phyloP scores from a whole-genome alignment of 179 eudicot species.

The Pouteria campechiana region DNA sequence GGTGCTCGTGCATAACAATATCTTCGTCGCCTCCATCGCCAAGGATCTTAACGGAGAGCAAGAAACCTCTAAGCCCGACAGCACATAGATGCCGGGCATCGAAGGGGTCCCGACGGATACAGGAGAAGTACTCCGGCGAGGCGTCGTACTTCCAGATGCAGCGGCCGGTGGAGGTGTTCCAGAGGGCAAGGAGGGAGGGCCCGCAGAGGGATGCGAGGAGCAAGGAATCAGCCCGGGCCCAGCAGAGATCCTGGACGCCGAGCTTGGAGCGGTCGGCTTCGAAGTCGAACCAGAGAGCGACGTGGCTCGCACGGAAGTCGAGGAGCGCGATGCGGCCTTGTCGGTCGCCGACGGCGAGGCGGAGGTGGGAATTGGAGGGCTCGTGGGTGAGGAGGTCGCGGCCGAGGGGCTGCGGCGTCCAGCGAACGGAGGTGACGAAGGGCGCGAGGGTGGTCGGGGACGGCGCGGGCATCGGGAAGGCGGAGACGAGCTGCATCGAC shows the following conservation, averaged over 20 bases:
- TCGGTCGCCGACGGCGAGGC: slow-evolving; percentile 80
- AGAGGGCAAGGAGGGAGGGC: slow-evolving; percentile 54
- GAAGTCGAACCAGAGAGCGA: slow-evolving; percentile 13
- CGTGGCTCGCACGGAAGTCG: too few species aligned
- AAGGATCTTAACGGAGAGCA: slow-evolving; percentile 37
- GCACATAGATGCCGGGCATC: slow-evolving; percentile 57
- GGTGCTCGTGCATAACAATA: slow-evolving; percentile 41
- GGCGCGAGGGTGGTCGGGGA: slow-evolving; percentile 37
- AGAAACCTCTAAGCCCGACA: slow-evolving; percentile 64
- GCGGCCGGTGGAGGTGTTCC: slow-evolving; percentile 42
- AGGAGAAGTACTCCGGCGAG: slow-evolving; percentile 52
- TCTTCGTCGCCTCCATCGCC: slow-evolving; percentile 51
- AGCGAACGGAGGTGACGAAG: slow-evolving; percentile 70
- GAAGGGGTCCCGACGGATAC: slow-evolving; percentile 73
- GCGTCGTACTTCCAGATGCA: slow-evolving; percentile 85
- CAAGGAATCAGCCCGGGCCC: slow-evolving; percentile 57
- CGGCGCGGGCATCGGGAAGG: slow-evolving; percentile 72
- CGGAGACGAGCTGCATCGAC: slow-evolving; percentile 71
- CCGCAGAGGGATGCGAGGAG: slow-evolving; percentile 63
- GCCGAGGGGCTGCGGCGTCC: slow-evolving; percentile 61
- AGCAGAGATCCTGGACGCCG: slow-evolving; percentile 80
- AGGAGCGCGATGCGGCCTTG: slow-evolving; percentile 70
- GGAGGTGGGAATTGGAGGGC: slow-evolving; percentile 34
- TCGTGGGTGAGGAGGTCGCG: slow-evolving; percentile 39
- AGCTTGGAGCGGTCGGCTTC: slow-evolving; percentile 19